Percentiles rank a stretch among this genome's conserved stretches.
These are phyloP conservation scores for Penicillium chermesinum DNA, from an alignment of 495 filamentous ascomycete species.

Conservation along the genomic window DNA sequence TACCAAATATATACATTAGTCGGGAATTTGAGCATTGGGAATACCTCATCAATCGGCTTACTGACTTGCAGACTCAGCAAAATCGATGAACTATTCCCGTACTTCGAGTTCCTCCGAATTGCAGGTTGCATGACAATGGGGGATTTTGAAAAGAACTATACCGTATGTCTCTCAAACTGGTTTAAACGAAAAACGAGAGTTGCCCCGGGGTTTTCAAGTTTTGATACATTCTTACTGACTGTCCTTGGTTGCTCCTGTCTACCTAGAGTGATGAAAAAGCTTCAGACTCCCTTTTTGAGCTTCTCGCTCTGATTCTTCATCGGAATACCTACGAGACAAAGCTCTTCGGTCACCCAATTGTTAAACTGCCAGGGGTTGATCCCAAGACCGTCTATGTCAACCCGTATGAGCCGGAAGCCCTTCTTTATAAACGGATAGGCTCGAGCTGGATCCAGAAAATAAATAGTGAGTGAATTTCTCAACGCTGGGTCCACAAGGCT, in stretches of 20 bases:
- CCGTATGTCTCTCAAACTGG: too few species aligned
- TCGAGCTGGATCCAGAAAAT: background rate
- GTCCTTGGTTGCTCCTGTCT: too few species aligned
- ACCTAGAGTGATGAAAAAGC: too few species aligned
- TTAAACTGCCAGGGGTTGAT: background rate
- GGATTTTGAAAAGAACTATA: too few species aligned
- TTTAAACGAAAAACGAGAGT: too few species aligned
- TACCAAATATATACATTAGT: too few species aligned
- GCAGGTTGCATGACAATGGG: background rate
- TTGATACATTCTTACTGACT: too few species aligned
- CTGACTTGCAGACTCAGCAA: too few species aligned
- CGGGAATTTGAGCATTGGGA: too few species aligned
- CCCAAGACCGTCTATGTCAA: background rate
- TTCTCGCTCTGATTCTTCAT: background rate
- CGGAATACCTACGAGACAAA: background rate
- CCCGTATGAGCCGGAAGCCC: background rate
- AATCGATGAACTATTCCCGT: background rate
- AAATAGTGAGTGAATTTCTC: background rate
- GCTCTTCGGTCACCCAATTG: background rate
- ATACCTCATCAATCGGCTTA: too few species aligned
- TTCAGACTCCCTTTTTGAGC: background rate
- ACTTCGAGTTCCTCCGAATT: background rate
- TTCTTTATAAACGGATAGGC: background rate
- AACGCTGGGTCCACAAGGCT: too few species aligned
- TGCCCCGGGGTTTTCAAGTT: too few species aligned